Base-by-base conservation (phyloP, 2,329 filamentous ascomycete genomes). In the Aspergillus sp. region DNA sequence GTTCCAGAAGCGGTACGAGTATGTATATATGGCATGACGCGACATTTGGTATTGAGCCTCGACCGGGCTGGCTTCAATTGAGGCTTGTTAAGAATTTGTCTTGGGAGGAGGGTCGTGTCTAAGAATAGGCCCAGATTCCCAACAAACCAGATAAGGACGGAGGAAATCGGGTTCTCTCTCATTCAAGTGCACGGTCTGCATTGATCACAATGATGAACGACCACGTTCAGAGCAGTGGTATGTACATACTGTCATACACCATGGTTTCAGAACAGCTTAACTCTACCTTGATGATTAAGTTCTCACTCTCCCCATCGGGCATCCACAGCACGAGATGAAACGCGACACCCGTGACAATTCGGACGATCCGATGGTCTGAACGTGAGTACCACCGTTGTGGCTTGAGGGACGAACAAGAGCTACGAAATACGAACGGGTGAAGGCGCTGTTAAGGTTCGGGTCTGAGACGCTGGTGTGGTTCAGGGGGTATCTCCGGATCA, bases 401-500 rank as follows among this genome's bases (percentile, higher is more conserved):
- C 34, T 41, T 13, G 34, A 41, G 34, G 17, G 13, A 41, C 11
- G 4, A 15, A 15, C 9, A 41, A 15, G 34, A 13, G 34, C 15
- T 15, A 41, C 34, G 34, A 15, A 41, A 15, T 41, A 45, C 4
- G 46, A 56, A 41, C 54, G 54, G 54, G 46, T 23, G 45, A 57
- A 31, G 63, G 59, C 62, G 50, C 55, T 52, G 17, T 60, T 56
- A 59, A 62, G 50, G 55, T 61, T 65, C 19, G 49, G 17, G 52
- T 59, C 57, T 63, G 65, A 67, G 60, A 66, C 65, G 61, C 23
- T 66, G 61, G 64, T 66, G 64, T 60, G 61, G 61, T 38, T 43
- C 23, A 52, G 34, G 34, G 34, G 11, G 34, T 15, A 5, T 15
- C 34, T 41, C 11, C 34, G 34, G 34, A 41, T 15, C 11, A 13